Conservation (phyloP, 1,284 basidiomycete genomes). For the Anthracocystis panici-leucophaei region DNA sequence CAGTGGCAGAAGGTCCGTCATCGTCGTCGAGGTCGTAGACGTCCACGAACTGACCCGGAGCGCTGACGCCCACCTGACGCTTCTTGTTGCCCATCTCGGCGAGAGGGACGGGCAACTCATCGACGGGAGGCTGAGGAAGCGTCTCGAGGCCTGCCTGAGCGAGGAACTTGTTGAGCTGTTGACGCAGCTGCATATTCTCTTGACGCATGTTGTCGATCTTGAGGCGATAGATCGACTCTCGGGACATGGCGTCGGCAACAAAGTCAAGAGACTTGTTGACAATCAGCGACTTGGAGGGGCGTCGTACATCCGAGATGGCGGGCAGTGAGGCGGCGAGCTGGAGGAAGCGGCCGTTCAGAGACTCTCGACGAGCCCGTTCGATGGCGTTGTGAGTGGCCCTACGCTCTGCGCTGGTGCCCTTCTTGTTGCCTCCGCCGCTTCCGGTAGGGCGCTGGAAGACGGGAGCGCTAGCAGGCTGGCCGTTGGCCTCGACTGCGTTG, state of each 20-base stretch:
- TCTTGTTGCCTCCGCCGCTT: constrained; percentile 61
- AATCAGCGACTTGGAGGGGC: constrained; percentile 62
- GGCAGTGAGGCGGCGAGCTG: constrained; percentile 59
- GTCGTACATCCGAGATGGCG: constrained; percentile 57
- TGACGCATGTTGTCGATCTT: constrained; percentile 53
- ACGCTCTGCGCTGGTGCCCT: constrained; percentile 60
- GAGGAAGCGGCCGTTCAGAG: constrained; percentile 61
- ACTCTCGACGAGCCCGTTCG: constrained; percentile 62
- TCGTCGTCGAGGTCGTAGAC: constrained; percentile 48
- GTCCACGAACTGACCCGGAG: constrained; percentile 19
- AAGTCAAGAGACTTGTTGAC: constrained; percentile 65
- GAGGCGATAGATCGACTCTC: constrained; percentile 54
- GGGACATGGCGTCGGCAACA: constrained; percentile 56
- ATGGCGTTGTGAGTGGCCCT: constrained; percentile 65
- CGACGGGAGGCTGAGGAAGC: constrained; percentile 31
- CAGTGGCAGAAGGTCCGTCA: constrained; percentile 35
- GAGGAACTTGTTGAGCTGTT: constrained; percentile 58
- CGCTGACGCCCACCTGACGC: constrained; percentile 16
- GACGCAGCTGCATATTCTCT: constrained; percentile 52
- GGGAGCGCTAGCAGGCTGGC: constrained; percentile 19
- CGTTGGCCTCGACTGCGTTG: constrained; percentile 17
- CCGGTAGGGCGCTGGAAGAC: constrained; percentile 41
- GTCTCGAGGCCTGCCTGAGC: constrained; percentile 47
- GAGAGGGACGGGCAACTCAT: constrained; percentile 47
- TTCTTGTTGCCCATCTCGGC: constrained; percentile 51